Evolutionary conservation across 73 alveolate genomes (phyloP), one percentile per base, ranked within the genome.

Genomic region (Stentor coeruleus): DNA sequence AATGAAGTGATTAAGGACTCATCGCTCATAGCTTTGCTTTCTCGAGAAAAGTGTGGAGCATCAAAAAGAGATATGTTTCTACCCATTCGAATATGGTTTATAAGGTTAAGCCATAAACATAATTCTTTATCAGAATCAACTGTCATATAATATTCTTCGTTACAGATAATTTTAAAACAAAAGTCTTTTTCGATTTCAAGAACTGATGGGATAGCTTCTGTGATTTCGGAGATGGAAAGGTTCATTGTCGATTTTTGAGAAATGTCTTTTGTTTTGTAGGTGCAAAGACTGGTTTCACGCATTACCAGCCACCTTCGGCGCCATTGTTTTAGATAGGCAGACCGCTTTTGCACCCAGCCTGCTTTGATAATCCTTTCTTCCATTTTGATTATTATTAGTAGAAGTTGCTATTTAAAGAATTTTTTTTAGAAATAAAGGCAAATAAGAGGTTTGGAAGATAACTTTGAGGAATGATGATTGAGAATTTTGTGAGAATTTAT

Each of bases 281-380:
- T 66, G n/a, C 15, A 31, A 26, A 66, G 39, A 2, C 20, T 15
- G 20, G 37, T 20, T 20, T 20, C 40, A 15, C 40, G 14, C n/a
- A 75, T 20, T 37, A 75, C 83, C 33, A 75, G 83, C 83, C 83
- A 75, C 38, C 83, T 31, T 33, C 39, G 30, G 33, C 83, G 26
- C 72, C 83, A 75, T n/a, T 15, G n/a, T 35, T 75, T 75, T 1
- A 75, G 38, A 39, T 75, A 75, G 14, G n/a, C 35, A 37, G 83
- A 75, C n/a, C 72, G 0, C 38, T 75, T 75, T 20, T 75, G 59
- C 28, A 75, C 72, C 83, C 83, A 75, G 83, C 83, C 83, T 36
- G 59, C 41, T 35, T 75, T 75, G n/a, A 75, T 38, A 6, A 20
- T 35, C n/a, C 38, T 75, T 75, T 35, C 83, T 66, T 66, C 79